Base-by-base conservation (phyloP, 2,329 filamentous ascomycete genomes). In the Diaporthe sp. region DNA sequence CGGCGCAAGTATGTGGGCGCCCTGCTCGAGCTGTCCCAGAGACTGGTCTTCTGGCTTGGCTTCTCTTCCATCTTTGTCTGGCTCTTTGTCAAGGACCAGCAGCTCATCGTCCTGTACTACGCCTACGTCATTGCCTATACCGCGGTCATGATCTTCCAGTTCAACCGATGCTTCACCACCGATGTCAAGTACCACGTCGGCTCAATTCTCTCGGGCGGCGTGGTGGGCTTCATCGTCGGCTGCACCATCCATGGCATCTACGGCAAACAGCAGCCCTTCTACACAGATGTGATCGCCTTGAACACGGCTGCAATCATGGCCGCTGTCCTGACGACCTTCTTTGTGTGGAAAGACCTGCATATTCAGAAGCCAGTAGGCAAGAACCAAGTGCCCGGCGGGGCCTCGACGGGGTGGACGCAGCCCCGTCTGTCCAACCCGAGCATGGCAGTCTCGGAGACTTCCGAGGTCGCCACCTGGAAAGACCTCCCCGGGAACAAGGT, bases 101-200 rank as follows among this genome's bases (percentile, higher is more conserved):
- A 81, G n/a, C 82, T 82, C 13, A 80, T 82, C n/a, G 78, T 81
- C 44, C 76, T 84, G 7, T 85, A 84, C 73, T 83, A 82, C 67
- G 77, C 79, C 31, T 85, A 85, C 75, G 77, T 81, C 49, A 76
- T 83, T 22, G 84, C 83, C 0, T 85, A 85, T 77, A 81, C 82
- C 0, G 79, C 81, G 15, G 83, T 85, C 70, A 81, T 85, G 67
- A 44, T 85, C 28, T 84, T 85, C 77, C 84, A 85, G 80, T 84
- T 85, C 80, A 85, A 85, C 76, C 81, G 84, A 9, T 84, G 84
- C 75, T 85, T 85, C 78, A 85, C 84, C 20, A 84, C 80, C 2
- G 82, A 84, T 72, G 79, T 84, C 51, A 78, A 77, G 57, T 79
- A 80, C 6, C 84, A 85, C 70, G 80, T 84, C 61, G 79, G 78